phyloP scores from a whole-genome alignment of 2,329 filamentous ascomycete species.

The Aspergillus ibericus region DNA sequence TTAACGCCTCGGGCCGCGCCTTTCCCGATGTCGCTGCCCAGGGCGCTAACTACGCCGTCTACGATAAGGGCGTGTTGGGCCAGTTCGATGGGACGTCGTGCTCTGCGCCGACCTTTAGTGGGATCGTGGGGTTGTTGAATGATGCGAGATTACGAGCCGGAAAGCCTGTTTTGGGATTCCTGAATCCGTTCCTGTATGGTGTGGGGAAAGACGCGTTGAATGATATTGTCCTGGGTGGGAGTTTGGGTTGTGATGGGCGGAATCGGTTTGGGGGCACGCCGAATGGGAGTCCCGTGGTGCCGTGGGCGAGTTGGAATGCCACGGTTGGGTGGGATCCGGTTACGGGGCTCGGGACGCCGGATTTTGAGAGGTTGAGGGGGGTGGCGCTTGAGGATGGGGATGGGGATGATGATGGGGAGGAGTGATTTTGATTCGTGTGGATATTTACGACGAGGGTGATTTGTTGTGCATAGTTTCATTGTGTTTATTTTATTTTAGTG shows the following conservation, averaged over 20 bases:
- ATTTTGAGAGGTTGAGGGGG: slow-evolving; percentile 28
- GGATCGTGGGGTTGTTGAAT: slow-evolving; percentile 62
- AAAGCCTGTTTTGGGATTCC: slow-evolving; percentile 55
- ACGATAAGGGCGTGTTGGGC: slow-evolving; percentile 28
- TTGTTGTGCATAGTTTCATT: too few species aligned
- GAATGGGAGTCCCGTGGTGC: slow-evolving; percentile 42
- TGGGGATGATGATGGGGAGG: background rate
- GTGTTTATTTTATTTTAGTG: too few species aligned
- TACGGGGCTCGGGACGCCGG: slow-evolving; percentile 44
- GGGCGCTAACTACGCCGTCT: slow-evolving; percentile 34
- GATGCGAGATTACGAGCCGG: slow-evolving; percentile 57
- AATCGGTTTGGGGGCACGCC: slow-evolving; percentile 43
- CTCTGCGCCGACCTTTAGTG: slow-evolving; percentile 59
- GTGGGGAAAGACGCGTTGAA: slow-evolving; percentile 44
- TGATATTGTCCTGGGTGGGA: slow-evolving; percentile 51
- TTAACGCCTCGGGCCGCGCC: slow-evolving; percentile 38
- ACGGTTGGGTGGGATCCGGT: slow-evolving; percentile 54
- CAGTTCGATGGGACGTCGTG: slow-evolving; percentile 47
- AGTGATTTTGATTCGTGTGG: background rate
- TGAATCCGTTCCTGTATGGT: slow-evolving; percentile 62
- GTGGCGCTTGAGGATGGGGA: background rate
- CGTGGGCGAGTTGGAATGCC: slow-evolving; percentile 53
- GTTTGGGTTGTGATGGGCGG: slow-evolving; percentile 48
- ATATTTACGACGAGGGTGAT: too few species aligned
- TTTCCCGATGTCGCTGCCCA: slow-evolving; percentile 46